Percentiles rank a stretch among this genome's conserved stretches.
These are phyloP conservation scores for Corylus avellana DNA, from an alignment of 306 rosid genomes.

Conservation along the genomic window DNA sequence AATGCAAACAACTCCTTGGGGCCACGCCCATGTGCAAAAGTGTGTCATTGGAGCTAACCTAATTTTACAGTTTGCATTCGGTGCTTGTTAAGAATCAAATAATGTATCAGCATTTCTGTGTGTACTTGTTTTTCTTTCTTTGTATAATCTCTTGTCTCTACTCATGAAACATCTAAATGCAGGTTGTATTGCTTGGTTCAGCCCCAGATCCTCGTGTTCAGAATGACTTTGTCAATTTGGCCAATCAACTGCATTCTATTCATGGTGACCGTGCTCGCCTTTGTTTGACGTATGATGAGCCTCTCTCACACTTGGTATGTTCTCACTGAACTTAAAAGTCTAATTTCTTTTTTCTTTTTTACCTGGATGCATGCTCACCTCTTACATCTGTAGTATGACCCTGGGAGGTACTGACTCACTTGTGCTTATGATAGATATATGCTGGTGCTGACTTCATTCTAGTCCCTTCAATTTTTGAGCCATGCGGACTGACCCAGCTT, in stretches of 20 bases:
- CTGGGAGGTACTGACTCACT: background rate
- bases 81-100: conserved; percentile 18
- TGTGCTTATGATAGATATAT: conserved; percentile 61
- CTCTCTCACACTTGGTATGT: conserved; percentile 93
- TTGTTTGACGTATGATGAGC: conserved; percentile 90
- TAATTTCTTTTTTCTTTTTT: background rate
- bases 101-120: conserved; percentile 13
- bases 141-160: background rate
- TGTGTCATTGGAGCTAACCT: background rate
- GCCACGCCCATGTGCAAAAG: no score
- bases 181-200: conserved; percentile 97
- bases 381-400: conserved; percentile 18
- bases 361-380: conserved; percentile 1
- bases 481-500: conserved; percentile 98
- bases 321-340: conserved; percentile 20
- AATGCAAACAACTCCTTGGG: no score
- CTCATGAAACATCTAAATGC: conserved; percentile 33
- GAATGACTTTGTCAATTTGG: conserved; percentile 82
- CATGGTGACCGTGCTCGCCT: conserved; percentile 68
- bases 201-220: conserved; percentile 99
- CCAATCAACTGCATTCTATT: conserved; percentile 66
- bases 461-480: conserved; percentile 98
- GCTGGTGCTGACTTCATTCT: conserved; percentile 92
- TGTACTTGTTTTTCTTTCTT: background rate
- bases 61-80: conserved; percentile 10